Percentiles rank a stretch among this genome's conserved stretches.
Conservation (phyloP, 805 yeast species). For the Maudiozyma barnettii region DNA sequence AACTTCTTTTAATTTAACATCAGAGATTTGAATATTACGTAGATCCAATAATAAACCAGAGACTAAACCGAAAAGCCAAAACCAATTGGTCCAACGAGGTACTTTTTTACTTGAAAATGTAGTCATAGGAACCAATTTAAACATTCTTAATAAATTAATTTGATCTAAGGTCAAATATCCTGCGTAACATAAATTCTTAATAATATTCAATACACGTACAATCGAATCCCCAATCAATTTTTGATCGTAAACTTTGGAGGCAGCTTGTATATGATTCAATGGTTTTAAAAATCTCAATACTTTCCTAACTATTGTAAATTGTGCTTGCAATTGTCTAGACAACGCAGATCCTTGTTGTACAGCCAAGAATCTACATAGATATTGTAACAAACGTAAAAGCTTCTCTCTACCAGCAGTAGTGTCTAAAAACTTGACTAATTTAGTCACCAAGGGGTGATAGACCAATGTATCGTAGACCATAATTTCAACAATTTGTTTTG, state of each 20-base stretch:
- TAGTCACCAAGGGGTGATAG: constrained; percentile 46
- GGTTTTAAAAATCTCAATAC: constrained; percentile 80
- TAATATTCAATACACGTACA: constrained; percentile 23
- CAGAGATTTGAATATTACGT: constrained; percentile 42
- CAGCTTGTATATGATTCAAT: constrained; percentile 58
- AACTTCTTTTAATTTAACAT: not conserved
- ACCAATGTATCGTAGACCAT: constrained; percentile 64
- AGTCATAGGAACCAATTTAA: constrained; percentile 42
- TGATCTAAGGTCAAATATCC: constrained; percentile 58
- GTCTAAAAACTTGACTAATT: constrained; percentile 53
- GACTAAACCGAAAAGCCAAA: constrained; percentile 68
- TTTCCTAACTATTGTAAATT: constrained; percentile 67
- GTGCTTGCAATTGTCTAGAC: constrained; percentile 48
- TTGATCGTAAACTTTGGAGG: constrained; percentile 57
- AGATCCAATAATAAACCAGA: constrained; percentile 53
- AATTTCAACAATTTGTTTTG: no score
- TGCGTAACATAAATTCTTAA: constrained; percentile 52
- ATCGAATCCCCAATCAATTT: constrained; percentile 51
- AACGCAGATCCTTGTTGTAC: constrained; percentile 41
- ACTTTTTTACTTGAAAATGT: constrained; percentile 38
- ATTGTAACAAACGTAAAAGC: constrained; percentile 49
- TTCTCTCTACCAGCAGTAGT: constrained; percentile 72
- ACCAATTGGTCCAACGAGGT: constrained; percentile 52
- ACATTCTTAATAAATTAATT: constrained; percentile 43
- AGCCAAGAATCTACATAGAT: constrained; percentile 64